Base-by-base conservation (phyloP, 1,139 yeast species). In the Meyerozyma carpophila region DNA sequence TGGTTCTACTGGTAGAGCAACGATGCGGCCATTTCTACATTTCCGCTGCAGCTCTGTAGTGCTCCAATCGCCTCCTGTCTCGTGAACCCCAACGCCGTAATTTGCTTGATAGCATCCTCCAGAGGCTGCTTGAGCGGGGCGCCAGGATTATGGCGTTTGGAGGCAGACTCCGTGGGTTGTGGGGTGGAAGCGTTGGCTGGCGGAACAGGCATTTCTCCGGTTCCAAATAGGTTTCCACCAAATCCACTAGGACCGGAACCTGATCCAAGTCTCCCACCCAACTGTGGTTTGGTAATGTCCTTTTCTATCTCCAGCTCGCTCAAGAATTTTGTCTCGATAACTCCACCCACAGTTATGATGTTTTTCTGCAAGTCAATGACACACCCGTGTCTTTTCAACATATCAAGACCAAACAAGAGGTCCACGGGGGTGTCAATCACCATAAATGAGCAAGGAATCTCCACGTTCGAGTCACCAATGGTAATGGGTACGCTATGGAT, bases 321-420 rank as follows among this genome's bases (percentile, higher is more conserved):
- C 48, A 93, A 66, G 55, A 93, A 93, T 37, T 74, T 74, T 0
- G 95, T 80, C 52, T 81, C 84, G 25, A 77, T 73, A 45, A 79
- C 81, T 7, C 72, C 80, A 11, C 94, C 96, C 44, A 93, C 80
- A 2, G 76, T 73, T 47, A 94, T 70, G n/a, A 75, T 76, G 55
- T 87, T 84, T 42, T 70, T 70, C 40, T 75, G 76, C 53, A 93
- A 70, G 61, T 94, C 96, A 44, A 93, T 81, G 29, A 75, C 68
- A 43, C 96, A 95, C 55, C 83, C 90, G 61, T 91, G 94, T 53
- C 96, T 79, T 64, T 85, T 83, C 56, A 94, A 73, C 95, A 91
- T 82, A 54, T 84, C 91, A 43, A 84, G 68, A 0, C 91, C 91
- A 47, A 83, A 69, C 28, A 83, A 62, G 43, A 83, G 66, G 50